A percentile compares a stretch with the other conserved stretches of the same genome.
phyloP scores from a whole-genome alignment of 2,329 filamentous ascomycete species.

The Tolypocladium album region DNA sequence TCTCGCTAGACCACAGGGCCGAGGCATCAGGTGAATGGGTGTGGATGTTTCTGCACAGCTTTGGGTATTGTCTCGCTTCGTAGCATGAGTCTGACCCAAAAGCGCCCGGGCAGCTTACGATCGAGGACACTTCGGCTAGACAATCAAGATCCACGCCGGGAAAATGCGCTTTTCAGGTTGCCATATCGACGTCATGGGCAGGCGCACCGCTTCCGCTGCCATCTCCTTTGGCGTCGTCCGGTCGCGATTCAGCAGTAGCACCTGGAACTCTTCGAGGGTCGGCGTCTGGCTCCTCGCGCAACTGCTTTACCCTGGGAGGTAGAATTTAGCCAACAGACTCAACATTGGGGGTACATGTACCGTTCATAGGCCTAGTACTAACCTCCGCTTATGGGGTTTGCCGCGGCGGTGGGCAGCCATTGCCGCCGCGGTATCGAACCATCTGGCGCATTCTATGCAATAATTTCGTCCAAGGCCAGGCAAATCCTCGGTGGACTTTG shows the following conservation, averaged over 20 bases:
- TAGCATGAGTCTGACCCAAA: neutral
- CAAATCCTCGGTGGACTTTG: conserved; percentile 75
- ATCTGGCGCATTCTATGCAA: conserved; percentile 90
- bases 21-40: conserved; percentile 29
- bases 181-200: conserved; percentile 22
- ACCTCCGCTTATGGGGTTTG: conserved; percentile 88
- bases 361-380: neutral
- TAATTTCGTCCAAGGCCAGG: conserved; percentile 80
- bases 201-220: conserved; percentile 6
- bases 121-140: neutral
- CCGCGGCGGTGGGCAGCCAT: conserved; percentile 67
- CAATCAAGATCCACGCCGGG: neutral
- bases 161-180: conserved; percentile 4
- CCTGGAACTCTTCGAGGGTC: conserved; percentile 82
- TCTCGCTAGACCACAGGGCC: conserved; percentile 33
- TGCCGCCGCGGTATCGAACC: conserved; percentile 80
- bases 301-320: conserved; percentile 57
- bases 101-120: neutral
- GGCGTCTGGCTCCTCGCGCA: conserved; percentile 76
- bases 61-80: neutral
- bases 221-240: conserved; percentile 42
- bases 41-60: neutral
- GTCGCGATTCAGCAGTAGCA: conserved; percentile 61
- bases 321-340: conserved; percentile 9
- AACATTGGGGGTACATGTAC: neutral